phyloP scores from a whole-genome alignment of 1,284 basidiomycete species.

The Tylopilus sp. region DNA sequence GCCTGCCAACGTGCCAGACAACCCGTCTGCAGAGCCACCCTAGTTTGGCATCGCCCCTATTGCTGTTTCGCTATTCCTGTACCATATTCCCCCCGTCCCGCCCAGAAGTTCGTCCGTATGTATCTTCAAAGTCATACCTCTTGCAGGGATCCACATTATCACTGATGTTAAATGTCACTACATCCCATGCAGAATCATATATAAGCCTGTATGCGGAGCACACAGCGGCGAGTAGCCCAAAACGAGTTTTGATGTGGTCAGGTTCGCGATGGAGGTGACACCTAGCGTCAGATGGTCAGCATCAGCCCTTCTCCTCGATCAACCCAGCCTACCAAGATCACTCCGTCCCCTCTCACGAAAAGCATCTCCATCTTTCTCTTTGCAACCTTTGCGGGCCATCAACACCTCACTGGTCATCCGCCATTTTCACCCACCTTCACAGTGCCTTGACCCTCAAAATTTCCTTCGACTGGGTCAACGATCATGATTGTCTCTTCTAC shows the following conservation, averaged over 20 bases:
- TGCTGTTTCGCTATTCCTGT: conserved; percentile 2
- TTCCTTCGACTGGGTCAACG: conserved; percentile 69
- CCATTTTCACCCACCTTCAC: conserved; percentile 50
- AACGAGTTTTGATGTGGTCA: conserved; percentile 27
- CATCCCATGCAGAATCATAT: conserved; percentile 6
- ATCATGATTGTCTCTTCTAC: conserved; percentile 97
- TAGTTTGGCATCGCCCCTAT: conserved; percentile 1
- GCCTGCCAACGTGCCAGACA: neutral
- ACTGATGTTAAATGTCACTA: conserved; percentile 9
- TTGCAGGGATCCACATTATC: conserved; percentile 1
- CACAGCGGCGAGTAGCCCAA: neutral
- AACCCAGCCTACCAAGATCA: conserved; percentile 70
- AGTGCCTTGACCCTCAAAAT: conserved; percentile 46
- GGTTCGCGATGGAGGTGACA: conserved; percentile 70
- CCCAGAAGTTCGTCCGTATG: conserved; percentile 5
- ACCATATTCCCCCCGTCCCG: neutral
- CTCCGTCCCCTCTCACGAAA: conserved; percentile 94
- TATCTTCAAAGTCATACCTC: conserved; percentile 5
- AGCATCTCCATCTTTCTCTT: conserved; percentile 97
- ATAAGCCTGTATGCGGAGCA: conserved; percentile 33
- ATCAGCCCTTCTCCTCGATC: neutral
- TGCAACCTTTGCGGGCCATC: conserved; percentile 62
- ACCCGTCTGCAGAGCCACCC: conserved; percentile 5
- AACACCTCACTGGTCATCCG: conserved; percentile 2
- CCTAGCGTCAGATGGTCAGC: conserved; percentile 40